These are phyloP conservation scores for Sclerotinia nivalis DNA, from an alignment of 2,329 filamentous ascomycete genomes.

Conservation along the genomic window DNA sequence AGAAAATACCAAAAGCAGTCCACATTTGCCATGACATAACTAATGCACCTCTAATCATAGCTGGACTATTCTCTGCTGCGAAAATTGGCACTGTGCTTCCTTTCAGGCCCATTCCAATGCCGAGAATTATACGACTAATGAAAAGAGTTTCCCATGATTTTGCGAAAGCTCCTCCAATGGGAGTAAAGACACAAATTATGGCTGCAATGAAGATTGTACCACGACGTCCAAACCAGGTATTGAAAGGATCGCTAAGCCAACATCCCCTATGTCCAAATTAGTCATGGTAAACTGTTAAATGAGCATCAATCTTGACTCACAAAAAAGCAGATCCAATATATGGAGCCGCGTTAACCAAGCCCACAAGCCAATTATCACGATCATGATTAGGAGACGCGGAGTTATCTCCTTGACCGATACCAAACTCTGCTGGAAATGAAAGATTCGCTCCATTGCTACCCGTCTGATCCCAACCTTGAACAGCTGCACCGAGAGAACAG, in stretches of 20 bases:
- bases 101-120: conserved; percentile 61
- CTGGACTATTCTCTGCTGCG: conserved; percentile 55
- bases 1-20: conserved; percentile 62
- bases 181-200: conserved; percentile 54
- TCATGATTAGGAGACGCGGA: conserved; percentile 5
- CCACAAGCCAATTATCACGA: conserved; percentile 51
- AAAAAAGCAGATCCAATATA: conserved; percentile 51
- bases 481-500: conserved; percentile 67
- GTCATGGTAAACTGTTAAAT: conserved; percentile 34
- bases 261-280: conserved; percentile 52
- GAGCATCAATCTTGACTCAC: conserved; percentile 21
- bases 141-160: conserved; percentile 61
- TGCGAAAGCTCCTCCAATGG: conserved; percentile 58
- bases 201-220: conserved; percentile 76
- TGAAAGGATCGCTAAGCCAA: conserved; percentile 67
- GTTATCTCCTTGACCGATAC: conserved; percentile 45
- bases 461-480: conserved; percentile 47
- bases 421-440: conserved; percentile 50
- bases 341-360: conserved; percentile 58
- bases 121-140: conserved; percentile 55
- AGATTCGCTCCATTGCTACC: conserved; percentile 50
- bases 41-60: conserved; percentile 58
- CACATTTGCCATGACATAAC: conserved; percentile 85
- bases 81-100: conserved; percentile 51
- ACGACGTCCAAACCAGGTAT: conserved; percentile 63